Conservation (phyloP, 2,329 filamentous ascomycete genomes). For the Aspergillus aculeatinus region DNA sequence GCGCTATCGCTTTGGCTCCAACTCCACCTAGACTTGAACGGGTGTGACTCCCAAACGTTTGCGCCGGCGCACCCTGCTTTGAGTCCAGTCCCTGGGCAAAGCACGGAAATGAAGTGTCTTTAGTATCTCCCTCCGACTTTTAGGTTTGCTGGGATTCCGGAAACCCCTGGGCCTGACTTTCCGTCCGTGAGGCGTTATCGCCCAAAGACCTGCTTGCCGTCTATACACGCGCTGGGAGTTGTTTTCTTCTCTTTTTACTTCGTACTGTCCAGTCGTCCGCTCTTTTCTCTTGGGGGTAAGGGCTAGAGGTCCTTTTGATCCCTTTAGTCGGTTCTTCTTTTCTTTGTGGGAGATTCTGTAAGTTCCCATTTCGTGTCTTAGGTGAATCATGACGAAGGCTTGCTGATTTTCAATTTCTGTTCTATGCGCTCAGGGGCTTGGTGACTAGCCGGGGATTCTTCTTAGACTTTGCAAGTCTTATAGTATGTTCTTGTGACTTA, state of each 20-base stretch:
- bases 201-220: conserved; percentile 11
- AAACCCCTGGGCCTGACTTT: conserved; percentile 24
- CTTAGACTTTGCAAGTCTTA: conserved; percentile 29
- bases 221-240: conserved; percentile 10
- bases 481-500: conserved; percentile 22
- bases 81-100: conserved; percentile 12
- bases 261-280: conserved; percentile 16
- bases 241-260: conserved; percentile 18
- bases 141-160: conserved; percentile 21
- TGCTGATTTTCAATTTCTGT: conserved; percentile 11
- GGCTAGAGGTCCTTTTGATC: conserved; percentile 31
- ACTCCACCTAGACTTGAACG: conserved; percentile 17
- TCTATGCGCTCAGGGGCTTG: conserved; percentile 16
- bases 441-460: conserved; percentile 10
- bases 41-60: conserved; percentile 16
- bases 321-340: conserved; percentile 7
- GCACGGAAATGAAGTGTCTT: conserved; percentile 16
- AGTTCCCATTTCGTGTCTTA: conserved; percentile 16
- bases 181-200: conserved; percentile 17
- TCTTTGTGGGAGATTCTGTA: conserved; percentile 17
- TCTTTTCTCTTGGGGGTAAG: conserved; percentile 20
- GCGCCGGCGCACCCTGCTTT: conserved; percentile 6
- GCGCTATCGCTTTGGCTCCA: conserved; percentile 16
- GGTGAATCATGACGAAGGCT: background rate
- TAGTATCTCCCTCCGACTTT: conserved; percentile 22